Conservation (phyloP, 306 rosid species). For the Cucumis sativus region DNA sequence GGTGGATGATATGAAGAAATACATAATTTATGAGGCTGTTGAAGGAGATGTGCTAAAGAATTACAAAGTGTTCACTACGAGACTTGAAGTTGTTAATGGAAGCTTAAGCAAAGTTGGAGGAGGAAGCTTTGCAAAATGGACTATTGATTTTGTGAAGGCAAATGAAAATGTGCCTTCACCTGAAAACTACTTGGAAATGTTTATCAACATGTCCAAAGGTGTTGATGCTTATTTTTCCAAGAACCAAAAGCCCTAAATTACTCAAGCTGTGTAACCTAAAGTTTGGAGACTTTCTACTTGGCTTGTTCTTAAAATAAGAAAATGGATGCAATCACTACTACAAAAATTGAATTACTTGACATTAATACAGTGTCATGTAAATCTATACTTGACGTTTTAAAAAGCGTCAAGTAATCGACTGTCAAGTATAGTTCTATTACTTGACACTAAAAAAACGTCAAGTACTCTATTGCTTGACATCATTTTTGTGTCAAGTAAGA, state of each 20-base stretch:
- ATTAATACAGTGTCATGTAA: too few species aligned
- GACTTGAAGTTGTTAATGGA: not conserved
- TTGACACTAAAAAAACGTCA: too few species aligned
- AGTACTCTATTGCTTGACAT: too few species aligned
- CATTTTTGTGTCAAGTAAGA: too few species aligned
- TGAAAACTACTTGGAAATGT: not conserved
- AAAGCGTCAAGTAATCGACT: too few species aligned
- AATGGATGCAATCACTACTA: too few species aligned
- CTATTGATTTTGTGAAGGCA: slow-evolving; percentile 6
- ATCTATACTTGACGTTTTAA: too few species aligned
- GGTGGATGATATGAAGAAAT: not conserved
- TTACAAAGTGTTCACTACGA: not conserved
- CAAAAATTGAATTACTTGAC: too few species aligned
- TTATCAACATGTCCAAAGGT: slow-evolving; percentile 9
- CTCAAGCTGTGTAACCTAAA: not conserved
- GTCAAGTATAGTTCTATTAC: too few species aligned
- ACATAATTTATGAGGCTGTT: not conserved
- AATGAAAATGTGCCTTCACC: slow-evolving; percentile 6
- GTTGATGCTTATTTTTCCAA: slow-evolving; percentile 3
- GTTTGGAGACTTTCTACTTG: not conserved
- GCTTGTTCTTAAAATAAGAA: not conserved
- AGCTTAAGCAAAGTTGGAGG: not conserved
- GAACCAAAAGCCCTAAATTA: not conserved
- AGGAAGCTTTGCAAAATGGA: slow-evolving; percentile 5
- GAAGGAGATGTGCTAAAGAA: not conserved